Conservation (phyloP, 805 yeast genomes). For the Torulaspora delbrueckii region DNA sequence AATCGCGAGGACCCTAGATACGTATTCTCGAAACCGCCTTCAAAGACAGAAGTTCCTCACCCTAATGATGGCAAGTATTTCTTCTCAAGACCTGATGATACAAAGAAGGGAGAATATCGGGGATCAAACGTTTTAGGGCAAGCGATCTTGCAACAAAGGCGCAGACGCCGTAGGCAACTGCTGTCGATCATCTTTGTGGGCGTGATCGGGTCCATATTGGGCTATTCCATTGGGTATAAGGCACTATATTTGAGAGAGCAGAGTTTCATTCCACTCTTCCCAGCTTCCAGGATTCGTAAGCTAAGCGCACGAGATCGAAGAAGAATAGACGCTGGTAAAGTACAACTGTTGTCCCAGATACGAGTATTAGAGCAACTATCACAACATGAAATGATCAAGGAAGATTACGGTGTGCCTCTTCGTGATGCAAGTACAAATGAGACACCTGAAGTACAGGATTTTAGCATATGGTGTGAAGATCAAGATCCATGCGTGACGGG, state of each 20-base stretch:
- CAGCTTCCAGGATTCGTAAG: constrained; percentile 24
- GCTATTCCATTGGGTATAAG: constrained; percentile 29
- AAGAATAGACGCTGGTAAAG: constrained; percentile 19
- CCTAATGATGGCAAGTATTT: constrained; percentile 24
- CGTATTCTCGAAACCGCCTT: constrained; percentile 22
- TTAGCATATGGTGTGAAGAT: constrained; percentile 33
- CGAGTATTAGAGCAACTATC: constrained; percentile 25
- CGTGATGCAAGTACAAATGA: constrained; percentile 16
- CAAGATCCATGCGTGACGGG: constrained; percentile 31
- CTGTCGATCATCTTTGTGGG: constrained; percentile 14
- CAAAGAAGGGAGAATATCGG: background rate
- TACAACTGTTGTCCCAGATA: constrained; percentile 20
- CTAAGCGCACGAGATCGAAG: constrained; percentile 23
- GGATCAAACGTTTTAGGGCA: constrained; percentile 15
- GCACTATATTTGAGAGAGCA: constrained; percentile 26
- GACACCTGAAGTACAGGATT: constrained; percentile 21
- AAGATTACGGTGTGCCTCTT: constrained; percentile 32
- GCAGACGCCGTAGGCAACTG: constrained; percentile 16
- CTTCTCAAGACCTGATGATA: constrained; percentile 19
- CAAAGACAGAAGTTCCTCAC: background rate
- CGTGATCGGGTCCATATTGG: constrained; percentile 22
- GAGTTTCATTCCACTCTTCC: constrained; percentile 26
- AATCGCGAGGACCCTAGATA: constrained; percentile 19
- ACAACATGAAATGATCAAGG: constrained; percentile 31
- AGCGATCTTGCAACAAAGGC: constrained; percentile 21